These are phyloP conservation scores for Theobroma grandiflorum DNA, from an alignment of 441 rosid genomes.

Conservation along the genomic window DNA sequence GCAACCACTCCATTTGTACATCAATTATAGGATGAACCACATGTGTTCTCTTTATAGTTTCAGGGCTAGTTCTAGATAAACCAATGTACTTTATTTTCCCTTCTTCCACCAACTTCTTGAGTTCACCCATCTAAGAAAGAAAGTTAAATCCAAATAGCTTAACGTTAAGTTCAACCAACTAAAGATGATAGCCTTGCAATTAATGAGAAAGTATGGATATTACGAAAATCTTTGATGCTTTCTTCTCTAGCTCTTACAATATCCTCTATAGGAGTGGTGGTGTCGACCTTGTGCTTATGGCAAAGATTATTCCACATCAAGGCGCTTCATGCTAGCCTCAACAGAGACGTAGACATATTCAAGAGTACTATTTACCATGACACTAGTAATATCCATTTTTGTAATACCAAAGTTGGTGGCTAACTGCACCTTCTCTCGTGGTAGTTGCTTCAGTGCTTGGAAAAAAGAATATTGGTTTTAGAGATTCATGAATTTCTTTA, in stretches of 20 bases:
- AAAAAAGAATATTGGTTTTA: background rate
- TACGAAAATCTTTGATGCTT: too few relatives aligned
- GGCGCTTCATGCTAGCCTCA: constrained; percentile 58
- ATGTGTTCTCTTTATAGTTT: constrained; percentile 63
- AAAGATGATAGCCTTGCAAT: too few relatives aligned
- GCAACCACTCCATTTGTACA: constrained; percentile 65
- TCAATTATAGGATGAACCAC: constrained; percentile 68
- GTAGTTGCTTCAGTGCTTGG: constrained; percentile 48
- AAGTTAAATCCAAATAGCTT: background rate
- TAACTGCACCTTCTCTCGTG: constrained; percentile 44
- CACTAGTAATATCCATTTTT: background rate
- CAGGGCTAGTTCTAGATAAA: constrained; percentile 59
- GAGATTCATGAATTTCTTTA: background rate
- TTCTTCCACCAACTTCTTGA: constrained; percentile 64
- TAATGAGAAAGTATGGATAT: too few relatives aligned
- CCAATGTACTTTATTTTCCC: constrained; percentile 59
- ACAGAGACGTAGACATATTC: constrained; percentile 51
- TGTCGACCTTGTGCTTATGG: constrained; percentile 48
- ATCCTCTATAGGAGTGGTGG: constrained; percentile 48
- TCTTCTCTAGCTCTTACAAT: constrained; percentile 47
- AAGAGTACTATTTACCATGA: constrained; percentile 44
- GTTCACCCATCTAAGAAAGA: constrained; percentile 54
- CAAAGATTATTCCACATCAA: constrained; percentile 46
- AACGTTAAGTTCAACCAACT: background rate
- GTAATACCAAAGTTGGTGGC: background rate